These are phyloP conservation scores for cucumber (Cucumis sativus) DNA, from an alignment of 306 rosid genomes.

Conservation along the genomic window Cucumber_9930_V3 NC_026655.2:23193001-23193500, in stretches of 20 bases:
- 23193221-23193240: not conserved
- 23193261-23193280: not conserved
- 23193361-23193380: not conserved
- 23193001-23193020: not conserved
- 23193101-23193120: slow-evolving; percentile 95
- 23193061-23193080: slow-evolving; percentile 12
- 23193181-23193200: not conserved
- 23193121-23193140: slow-evolving; percentile 92
- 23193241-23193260: not conserved
- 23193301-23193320: not conserved
- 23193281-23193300: not conserved
- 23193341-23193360: not conserved
- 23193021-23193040: not conserved
- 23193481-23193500: not conserved
- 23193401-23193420: not conserved
- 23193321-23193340: not conserved
- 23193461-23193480: not conserved
- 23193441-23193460: not conserved
- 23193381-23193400: not conserved
- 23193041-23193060: not conserved
- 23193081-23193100: slow-evolving; percentile 57
- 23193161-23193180: slow-evolving; percentile 81
- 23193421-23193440: not conserved
- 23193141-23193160: slow-evolving; percentile 97
- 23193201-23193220: not conserved